phyloP scores from a whole-genome alignment of 2,329 filamentous ascomycete species.

The Calonectria pauciramosa region DNA sequence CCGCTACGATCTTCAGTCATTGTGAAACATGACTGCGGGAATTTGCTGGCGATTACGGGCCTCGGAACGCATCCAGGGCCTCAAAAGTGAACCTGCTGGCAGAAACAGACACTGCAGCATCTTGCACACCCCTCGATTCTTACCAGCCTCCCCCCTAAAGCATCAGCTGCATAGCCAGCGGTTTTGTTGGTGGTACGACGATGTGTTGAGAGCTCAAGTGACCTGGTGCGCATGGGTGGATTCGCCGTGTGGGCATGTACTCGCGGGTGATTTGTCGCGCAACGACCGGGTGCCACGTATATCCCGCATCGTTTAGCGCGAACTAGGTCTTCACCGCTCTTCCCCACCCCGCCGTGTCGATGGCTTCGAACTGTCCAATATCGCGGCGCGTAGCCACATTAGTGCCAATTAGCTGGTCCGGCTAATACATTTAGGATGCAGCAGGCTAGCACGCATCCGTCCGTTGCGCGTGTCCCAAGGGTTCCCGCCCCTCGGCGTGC shows the following conservation, averaged over 20 bases:
- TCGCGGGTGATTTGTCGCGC: background rate
- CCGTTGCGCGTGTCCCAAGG: background rate
- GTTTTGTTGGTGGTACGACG: background rate
- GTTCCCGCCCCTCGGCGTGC: background rate
- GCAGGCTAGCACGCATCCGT: background rate
- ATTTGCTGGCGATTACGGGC: background rate
- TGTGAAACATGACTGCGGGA: background rate
- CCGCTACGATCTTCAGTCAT: background rate
- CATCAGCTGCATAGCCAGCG: background rate
- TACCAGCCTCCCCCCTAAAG: background rate
- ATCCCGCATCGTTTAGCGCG: background rate
- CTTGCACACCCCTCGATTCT: background rate
- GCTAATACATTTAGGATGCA: background rate
- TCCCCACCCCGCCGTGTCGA: background rate
- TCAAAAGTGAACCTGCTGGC: background rate
- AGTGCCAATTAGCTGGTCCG: background rate
- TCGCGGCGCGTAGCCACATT: background rate
- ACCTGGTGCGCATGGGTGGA: background rate
- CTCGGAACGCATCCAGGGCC: background rate
- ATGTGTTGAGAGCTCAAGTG: background rate
- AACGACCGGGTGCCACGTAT: constrained; percentile 4
- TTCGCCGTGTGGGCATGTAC: background rate
- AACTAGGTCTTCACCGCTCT: constrained; percentile 1
- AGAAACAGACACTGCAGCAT: background rate
- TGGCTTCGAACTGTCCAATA: background rate